Base-by-base conservation (phyloP, 768 basidiomycete genomes). In the Dioszegia aurantiaca region DNA sequence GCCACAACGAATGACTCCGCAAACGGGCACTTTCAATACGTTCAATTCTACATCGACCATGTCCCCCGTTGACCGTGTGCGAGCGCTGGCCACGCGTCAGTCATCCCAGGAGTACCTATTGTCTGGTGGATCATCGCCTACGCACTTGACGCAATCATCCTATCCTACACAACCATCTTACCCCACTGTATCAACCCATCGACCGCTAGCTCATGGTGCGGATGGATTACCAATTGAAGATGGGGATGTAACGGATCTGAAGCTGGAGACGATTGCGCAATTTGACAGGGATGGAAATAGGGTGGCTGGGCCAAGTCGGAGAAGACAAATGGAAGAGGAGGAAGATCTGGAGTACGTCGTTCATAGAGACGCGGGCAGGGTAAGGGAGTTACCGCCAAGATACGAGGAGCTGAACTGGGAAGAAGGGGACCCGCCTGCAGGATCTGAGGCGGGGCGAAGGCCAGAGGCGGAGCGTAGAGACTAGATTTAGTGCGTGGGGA, bases 401-500 rank as follows among this genome's bases (percentile, higher is more conserved):
- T 73, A 73, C 46, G 71, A 73, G 24, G 69, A 73, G 52, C 33
- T 73, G 40, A 48, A 70, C 26, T 73, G 69, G 71, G 68, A 63
- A 9, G 63, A 58, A 58, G 41, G 26, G 45, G 59, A 41, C 8
- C 8, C 33, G 33, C 6, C 39, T 11, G 36, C 27, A 39, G 33
- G 33, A 31, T 14, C 33, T 33, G 33, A 33, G 33, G 8, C 33
- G 14, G 33, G 14, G 33, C 33, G 33, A 6, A 6, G 33, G 33
- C 6, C 6, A 6, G 33, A 55, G 12, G 33, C 46, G 24, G 55
- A 39, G 56, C 40, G 9, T 65, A 10, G 69, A 67, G 23, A 52
- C 59, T 30, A 90, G 90, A 41, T 37, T 26, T 19, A 33, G 33
- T 33, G 33, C 33, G 14, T 33, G 8, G 6, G 6, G 33, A 14